These are phyloP conservation scores for Hermanozyma aechmeae DNA, from an alignment of 805 yeast species.

Conservation along the genomic window DNA sequence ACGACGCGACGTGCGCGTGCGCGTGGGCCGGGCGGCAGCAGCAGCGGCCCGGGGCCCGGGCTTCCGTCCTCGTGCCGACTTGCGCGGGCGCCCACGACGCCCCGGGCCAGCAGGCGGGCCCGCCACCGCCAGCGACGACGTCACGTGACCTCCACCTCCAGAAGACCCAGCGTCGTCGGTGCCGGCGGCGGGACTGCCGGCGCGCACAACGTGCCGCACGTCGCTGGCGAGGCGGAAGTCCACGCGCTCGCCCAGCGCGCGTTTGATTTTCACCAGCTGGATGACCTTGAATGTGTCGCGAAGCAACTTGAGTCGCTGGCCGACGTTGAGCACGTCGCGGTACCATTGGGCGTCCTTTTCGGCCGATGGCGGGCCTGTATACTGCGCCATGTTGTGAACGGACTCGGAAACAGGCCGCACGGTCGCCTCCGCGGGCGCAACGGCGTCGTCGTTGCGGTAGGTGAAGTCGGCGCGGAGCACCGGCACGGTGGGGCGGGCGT, in stretches of 20 bases:
- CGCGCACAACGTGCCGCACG: conserved; percentile 7
- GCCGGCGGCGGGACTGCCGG: conserved; percentile 3
- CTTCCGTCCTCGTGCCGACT: conserved; percentile 1
- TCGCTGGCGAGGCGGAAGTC: conserved; percentile 8
- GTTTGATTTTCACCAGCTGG: conserved; percentile 11
- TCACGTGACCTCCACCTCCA: conserved; percentile 1
- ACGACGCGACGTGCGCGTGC: too few species aligned
- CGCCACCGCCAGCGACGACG: conserved; percentile 3
- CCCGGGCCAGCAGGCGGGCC: too few species aligned
- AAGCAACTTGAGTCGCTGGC: conserved; percentile 9
- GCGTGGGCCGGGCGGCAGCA: too few species aligned
- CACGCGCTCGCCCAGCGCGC: conserved; percentile 9
- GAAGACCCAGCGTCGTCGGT: conserved; percentile 10
- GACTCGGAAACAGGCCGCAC: too few species aligned
- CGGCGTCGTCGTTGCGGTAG: too few species aligned
- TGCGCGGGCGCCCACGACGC: too few species aligned
- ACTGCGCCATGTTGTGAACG: too few species aligned
- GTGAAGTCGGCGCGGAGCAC: too few species aligned
- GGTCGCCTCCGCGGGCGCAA: too few species aligned
- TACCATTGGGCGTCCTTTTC: too few species aligned
- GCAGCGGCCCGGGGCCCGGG: conserved; percentile 1
- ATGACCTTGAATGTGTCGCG: conserved; percentile 11
- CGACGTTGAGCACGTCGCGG: conserved; percentile 9
- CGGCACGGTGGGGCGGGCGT: too few species aligned
- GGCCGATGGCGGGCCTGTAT: too few species aligned